Evolutionary conservation across 2,329 filamentous ascomycete genomes (phyloP).

Genomic region (Aureobasidium sp.): DNA sequence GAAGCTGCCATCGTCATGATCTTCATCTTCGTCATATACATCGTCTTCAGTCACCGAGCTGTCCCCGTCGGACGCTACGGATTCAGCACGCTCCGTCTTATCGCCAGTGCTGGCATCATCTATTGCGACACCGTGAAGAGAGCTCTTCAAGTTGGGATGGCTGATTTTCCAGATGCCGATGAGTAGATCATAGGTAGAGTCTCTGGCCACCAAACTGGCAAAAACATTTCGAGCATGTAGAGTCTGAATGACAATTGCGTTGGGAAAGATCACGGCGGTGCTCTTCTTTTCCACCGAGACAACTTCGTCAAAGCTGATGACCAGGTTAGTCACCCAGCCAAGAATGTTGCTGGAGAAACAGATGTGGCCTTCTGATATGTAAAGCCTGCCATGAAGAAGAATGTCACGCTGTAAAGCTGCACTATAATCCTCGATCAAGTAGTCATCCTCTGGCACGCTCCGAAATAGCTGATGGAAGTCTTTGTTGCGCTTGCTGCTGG

Average conservation of each 20-base stretch:
- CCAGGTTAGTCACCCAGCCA: constrained; percentile 93
- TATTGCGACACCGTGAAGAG: constrained; percentile 76
- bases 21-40: constrained; percentile 70
- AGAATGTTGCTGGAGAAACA: constrained; percentile 99
- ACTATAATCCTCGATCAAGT: constrained; percentile 96
- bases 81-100: constrained; percentile 80
- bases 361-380: constrained; percentile 93
- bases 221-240: constrained; percentile 93
- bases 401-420: constrained; percentile 95
- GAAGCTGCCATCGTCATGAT: constrained; percentile 58
- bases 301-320: constrained; percentile 97
- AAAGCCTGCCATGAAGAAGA: constrained; percentile 82
- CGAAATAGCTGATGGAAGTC: constrained; percentile 93
- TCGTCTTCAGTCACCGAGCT: constrained; percentile 60
- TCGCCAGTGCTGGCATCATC: constrained; percentile 71
- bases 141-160: constrained; percentile 84
- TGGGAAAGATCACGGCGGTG: constrained; percentile 91
- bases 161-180: constrained; percentile 98
- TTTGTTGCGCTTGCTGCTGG: constrained; percentile 89
- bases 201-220: constrained; percentile 86
- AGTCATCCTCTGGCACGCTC: constrained; percentile 95
- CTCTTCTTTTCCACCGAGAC: constrained; percentile 95
- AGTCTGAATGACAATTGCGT: constrained; percentile 93
- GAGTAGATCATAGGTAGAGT: constrained; percentile 93
- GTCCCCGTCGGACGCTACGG: constrained; percentile 36